These are phyloP conservation scores for Quercus lobata DNA, from an alignment of 331 rosid genomes.

Conservation along the genomic window DNA sequence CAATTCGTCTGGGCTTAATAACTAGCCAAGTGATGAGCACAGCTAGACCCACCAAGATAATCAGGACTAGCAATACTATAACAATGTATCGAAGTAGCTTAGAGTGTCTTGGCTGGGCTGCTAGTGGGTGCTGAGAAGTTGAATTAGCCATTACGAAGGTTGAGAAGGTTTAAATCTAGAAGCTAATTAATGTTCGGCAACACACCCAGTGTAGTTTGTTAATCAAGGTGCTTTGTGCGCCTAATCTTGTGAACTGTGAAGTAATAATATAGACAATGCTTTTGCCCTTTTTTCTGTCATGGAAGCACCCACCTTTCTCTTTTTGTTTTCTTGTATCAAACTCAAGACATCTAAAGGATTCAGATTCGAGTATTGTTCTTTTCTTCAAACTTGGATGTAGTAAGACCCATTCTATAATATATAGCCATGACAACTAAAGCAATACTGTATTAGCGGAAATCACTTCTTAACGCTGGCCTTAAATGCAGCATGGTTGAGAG, in stretches of 20 bases:
- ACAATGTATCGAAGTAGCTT: slow-evolving; percentile 24
- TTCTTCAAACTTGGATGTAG: slow-evolving; percentile 36
- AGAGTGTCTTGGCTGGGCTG: not conserved
- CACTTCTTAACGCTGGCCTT: not conserved
- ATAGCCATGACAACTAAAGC: not conserved
- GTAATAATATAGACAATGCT: slow-evolving; percentile 1
- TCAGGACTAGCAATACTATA: slow-evolving; percentile 21
- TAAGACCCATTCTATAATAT: not conserved
- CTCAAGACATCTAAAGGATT: slow-evolving; percentile 55
- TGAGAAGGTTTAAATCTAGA: not conserved
- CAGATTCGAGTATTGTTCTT: slow-evolving; percentile 29
- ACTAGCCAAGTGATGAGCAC: slow-evolving; percentile 67
- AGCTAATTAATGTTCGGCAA: too few species aligned
- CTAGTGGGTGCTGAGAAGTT: not conserved
- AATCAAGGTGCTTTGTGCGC: not conserved
- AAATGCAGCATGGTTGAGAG: not conserved
- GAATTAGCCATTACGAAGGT: not conserved
- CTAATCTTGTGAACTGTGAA: not conserved
- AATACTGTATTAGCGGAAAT: too few species aligned
- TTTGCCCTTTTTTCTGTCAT: not conserved
- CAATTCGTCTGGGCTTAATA: slow-evolving; percentile 53
- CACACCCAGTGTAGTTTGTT: not conserved
- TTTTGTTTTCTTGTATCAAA: slow-evolving; percentile 60
- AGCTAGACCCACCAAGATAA: slow-evolving; percentile 53
- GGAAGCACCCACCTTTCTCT: slow-evolving; percentile 19